Conservation (phyloP, 768 basidiomycete species). For the Suillus lakei region DNA sequence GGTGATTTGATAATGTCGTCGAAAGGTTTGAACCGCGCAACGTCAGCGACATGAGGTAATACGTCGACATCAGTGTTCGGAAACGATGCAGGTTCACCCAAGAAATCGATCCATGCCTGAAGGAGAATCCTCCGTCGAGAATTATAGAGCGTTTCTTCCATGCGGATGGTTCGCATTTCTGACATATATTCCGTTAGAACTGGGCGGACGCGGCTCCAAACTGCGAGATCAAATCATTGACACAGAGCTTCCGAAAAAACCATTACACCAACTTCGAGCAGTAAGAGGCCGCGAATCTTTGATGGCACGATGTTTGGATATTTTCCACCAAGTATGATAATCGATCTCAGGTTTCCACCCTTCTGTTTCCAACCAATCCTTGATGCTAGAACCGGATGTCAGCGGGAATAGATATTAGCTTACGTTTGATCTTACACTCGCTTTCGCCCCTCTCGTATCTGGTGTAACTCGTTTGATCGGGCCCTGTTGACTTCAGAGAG, state of each 20-base stretch:
- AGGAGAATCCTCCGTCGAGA: slow-evolving; percentile 29
- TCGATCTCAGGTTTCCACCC: slow-evolving; percentile 34
- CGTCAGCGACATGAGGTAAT: slow-evolving; percentile 30
- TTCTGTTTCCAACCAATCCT: slow-evolving; percentile 17
- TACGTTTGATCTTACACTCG: slow-evolving; percentile 25
- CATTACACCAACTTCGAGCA: slow-evolving; percentile 20
- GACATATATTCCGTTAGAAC: slow-evolving; percentile 31
- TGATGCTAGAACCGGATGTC: slow-evolving; percentile 24
- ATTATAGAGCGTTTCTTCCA: slow-evolving; percentile 34
- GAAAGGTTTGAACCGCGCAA: slow-evolving; percentile 27
- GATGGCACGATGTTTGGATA: slow-evolving; percentile 34
- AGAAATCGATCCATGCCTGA: slow-evolving; percentile 31
- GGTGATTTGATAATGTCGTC: slow-evolving; percentile 31
- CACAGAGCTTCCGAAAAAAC: not conserved
- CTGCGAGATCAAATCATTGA: slow-evolving; percentile 21
- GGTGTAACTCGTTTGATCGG: slow-evolving; percentile 25
- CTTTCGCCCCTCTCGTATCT: slow-evolving; percentile 30
- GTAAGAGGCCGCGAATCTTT: slow-evolving; percentile 28
- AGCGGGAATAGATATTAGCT: not conserved
- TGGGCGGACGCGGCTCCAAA: slow-evolving; percentile 17
- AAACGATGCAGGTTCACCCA: slow-evolving; percentile 16
- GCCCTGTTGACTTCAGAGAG: slow-evolving; percentile 21
- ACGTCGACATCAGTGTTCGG: slow-evolving; percentile 20
- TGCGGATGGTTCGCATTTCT: slow-evolving; percentile 34
- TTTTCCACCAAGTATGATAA: slow-evolving; percentile 36